A percentile compares a stretch with the other conserved stretches of the same genome.
phyloP scores from a whole-genome alignment of 1,284 basidiomycete genomes.

The Ustilago nuda region DNA sequence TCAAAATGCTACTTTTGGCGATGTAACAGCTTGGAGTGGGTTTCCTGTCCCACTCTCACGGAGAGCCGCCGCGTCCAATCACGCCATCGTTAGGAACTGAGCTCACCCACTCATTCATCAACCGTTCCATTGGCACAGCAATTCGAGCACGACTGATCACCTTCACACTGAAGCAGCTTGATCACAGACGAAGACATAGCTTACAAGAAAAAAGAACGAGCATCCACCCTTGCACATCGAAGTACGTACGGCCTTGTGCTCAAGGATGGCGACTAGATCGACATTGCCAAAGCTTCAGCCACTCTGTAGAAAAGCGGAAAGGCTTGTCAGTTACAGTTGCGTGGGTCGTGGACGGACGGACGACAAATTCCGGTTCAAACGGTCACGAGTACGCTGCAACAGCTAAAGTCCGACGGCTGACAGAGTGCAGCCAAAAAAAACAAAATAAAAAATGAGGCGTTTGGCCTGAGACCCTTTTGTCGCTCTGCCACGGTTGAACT shows the following conservation, averaged over 20 bases:
- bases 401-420: slow-evolving; percentile 17
- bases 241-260: background rate
- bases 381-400: slow-evolving; percentile 1
- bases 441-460: background rate
- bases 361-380: slow-evolving; percentile 6
- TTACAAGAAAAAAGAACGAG: background rate
- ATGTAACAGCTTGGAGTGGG: too few species aligned
- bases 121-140: background rate
- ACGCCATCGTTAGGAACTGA: slow-evolving; percentile 14
- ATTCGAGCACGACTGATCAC: background rate
- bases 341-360: background rate
- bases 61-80: background rate
- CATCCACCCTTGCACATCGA: too few species aligned
- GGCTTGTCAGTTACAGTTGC: too few species aligned
- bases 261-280: slow-evolving; percentile 6
- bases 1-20: too few species aligned
- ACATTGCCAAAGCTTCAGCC: background rate
- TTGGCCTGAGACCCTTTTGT: background rate
- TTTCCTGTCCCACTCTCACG: background rate
- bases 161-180: too few species aligned
- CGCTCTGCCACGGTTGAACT: slow-evolving; percentile 6
- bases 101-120: slow-evolving; percentile 1
- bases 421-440: background rate
- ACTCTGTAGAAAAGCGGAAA: background rate
- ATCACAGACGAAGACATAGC: too few species aligned